phyloP scores from a whole-genome alignment of 164 flowering plant species.

The Aristolochia fimbriata region DNA sequence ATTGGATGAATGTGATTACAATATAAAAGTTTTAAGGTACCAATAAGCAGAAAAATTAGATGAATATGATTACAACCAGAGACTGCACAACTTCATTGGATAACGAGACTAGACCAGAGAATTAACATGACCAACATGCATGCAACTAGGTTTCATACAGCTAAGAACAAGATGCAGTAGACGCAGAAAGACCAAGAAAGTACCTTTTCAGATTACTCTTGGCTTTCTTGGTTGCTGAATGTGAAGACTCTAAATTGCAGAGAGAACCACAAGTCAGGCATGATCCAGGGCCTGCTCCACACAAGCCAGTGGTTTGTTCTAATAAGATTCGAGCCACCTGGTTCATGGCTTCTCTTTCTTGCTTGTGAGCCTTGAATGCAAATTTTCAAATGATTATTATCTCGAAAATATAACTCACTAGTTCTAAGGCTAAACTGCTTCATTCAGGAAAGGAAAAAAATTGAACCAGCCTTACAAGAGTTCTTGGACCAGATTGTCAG shows the following conservation, averaged over 20 bases:
- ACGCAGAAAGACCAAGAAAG: neutral
- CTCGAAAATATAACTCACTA: neutral
- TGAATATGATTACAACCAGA: too few relatives aligned
- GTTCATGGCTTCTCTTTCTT: constrained; percentile 16
- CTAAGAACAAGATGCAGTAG: neutral
- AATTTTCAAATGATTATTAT: neutral
- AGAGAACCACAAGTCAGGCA: constrained; percentile 59
- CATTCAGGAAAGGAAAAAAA: neutral
- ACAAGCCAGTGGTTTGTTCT: constrained; percentile 10
- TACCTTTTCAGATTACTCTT: constrained; percentile 37
- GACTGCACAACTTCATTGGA: neutral
- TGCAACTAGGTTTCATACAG: neutral
- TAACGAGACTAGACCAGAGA: neutral
- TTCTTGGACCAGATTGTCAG: neutral
- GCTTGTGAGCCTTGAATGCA: constrained; percentile 24
- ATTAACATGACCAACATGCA: neutral
- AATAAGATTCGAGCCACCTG: constrained; percentile 28
- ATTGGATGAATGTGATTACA: too few relatives aligned
- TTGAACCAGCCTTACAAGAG: neutral
- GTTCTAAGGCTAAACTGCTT: neutral
- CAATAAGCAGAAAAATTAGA: too few relatives aligned
- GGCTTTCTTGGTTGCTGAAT: constrained; percentile 25
- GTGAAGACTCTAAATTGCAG: constrained; percentile 38
- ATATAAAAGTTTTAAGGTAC: too few relatives aligned
- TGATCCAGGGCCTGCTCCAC: constrained; percentile 29